Conservation (phyloP, 2,329 filamentous ascomycete species). For the Pleoardoris graminearum region DNA sequence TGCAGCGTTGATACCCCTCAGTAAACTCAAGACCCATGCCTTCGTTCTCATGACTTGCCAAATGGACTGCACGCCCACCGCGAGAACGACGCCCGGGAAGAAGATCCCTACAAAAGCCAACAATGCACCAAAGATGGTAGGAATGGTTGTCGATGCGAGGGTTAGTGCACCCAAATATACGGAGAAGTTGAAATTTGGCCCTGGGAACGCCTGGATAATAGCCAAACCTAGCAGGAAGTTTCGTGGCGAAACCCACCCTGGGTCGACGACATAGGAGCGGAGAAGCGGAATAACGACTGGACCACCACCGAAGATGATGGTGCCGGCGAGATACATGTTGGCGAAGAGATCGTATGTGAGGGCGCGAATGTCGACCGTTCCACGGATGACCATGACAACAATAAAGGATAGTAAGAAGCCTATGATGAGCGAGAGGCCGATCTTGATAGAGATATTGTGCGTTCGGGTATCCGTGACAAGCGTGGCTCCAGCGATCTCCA, state of each 20-base stretch:
- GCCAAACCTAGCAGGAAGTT: slow-evolving; percentile 75
- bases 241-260: slow-evolving; percentile 70
- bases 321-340: slow-evolving; percentile 74
- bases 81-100: slow-evolving; percentile 44
- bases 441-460: no score
- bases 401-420: no score
- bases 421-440: no score
- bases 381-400: slow-evolving; percentile 56
- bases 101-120: slow-evolving; percentile 48
- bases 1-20: slow-evolving; percentile 49
- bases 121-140: slow-evolving; percentile 41
- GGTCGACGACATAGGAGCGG: slow-evolving; percentile 59
- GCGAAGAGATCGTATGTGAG: slow-evolving; percentile 65
- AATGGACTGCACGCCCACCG: slow-evolving; percentile 43
- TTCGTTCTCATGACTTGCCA: slow-evolving; percentile 46
- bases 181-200: slow-evolving; percentile 61
- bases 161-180: slow-evolving; percentile 49
- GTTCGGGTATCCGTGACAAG: no score
- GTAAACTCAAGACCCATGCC: slow-evolving; percentile 36
- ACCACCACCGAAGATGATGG: slow-evolving; percentile 55
- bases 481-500: no score
- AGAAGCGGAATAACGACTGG: slow-evolving; percentile 52
- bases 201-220: slow-evolving; percentile 70
- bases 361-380: slow-evolving; percentile 46
- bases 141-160: slow-evolving; percentile 29